These are phyloP conservation scores for Alternaria brassicicola DNA, from an alignment of 2,329 filamentous ascomycete genomes.

Conservation along the genomic window DNA sequence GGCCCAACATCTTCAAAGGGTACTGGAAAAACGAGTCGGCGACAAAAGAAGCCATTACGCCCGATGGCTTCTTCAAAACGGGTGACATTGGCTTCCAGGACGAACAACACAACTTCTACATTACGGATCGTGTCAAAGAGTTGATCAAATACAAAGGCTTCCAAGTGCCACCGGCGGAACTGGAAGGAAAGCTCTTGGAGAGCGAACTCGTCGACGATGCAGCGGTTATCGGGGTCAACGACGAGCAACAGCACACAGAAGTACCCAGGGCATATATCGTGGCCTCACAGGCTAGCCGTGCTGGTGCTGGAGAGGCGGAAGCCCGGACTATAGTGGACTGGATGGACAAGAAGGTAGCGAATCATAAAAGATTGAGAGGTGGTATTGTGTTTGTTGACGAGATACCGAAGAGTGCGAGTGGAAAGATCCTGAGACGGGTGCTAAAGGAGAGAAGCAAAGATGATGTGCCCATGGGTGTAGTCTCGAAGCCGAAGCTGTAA, in stretches of 20 bases:
- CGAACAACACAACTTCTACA: constrained; percentile 36
- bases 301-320: constrained; percentile 18
- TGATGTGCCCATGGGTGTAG: constrained; percentile 25
- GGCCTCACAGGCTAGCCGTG: constrained; percentile 13
- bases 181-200: constrained; percentile 37
- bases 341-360: constrained; percentile 32
- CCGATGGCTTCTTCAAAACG: constrained; percentile 65
- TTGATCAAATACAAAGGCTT: constrained; percentile 44
- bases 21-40: constrained; percentile 76
- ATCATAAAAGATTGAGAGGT: constrained; percentile 38
- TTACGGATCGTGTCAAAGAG: constrained; percentile 41
- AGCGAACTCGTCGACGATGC: constrained; percentile 33
- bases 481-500: constrained; percentile 21
- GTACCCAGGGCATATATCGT: constrained; percentile 40
- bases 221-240: constrained; percentile 36
- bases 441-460: constrained; percentile 28
- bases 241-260: constrained; percentile 34
- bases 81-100: constrained; percentile 40
- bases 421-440: constrained; percentile 53
- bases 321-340: constrained; percentile 25
- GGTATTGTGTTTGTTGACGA: constrained; percentile 53
- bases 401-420: constrained; percentile 55
- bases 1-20: constrained; percentile 78
- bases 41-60: constrained; percentile 70
- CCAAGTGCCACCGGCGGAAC: constrained; percentile 38